phyloP scores from a whole-genome alignment of 495 filamentous ascomycete genomes.

The Penicillium parvum region DNA sequence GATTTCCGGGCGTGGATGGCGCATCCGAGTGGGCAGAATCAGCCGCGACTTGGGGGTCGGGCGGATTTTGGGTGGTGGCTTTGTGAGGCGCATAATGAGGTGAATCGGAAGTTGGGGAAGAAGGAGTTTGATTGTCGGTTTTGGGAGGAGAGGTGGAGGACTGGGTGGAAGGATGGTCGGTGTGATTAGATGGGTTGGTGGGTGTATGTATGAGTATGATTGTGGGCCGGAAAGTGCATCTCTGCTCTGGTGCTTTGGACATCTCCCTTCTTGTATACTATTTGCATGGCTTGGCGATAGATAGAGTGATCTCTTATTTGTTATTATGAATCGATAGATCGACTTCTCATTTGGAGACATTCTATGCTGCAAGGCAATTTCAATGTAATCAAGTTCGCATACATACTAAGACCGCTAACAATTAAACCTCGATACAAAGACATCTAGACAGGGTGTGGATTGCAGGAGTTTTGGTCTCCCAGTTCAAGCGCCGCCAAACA shows the following conservation, averaged over 20 bases:
- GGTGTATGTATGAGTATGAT: not conserved
- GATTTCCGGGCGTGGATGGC: constrained; percentile 84
- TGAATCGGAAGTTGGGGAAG: constrained; percentile 93
- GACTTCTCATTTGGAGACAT: too few species aligned
- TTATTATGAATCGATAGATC: too few species aligned
- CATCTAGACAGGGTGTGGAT: constrained; percentile 26
- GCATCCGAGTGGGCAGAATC: constrained; percentile 53
- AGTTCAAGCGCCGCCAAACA: constrained; percentile 23
- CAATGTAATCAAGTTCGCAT: constrained; percentile 21
- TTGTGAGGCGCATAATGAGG: constrained; percentile 96
- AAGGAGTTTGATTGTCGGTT: constrained; percentile 80
- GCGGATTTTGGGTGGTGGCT: constrained; percentile 87
- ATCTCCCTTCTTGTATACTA: not conserved
- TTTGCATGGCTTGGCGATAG: not conserved
- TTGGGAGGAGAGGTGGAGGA: constrained; percentile 94
- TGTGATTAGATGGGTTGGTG: constrained; percentile 35
- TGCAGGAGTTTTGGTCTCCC: constrained; percentile 21
- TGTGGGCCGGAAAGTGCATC: too few species aligned
- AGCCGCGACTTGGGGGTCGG: constrained; percentile 61
- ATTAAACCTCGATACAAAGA: constrained; percentile 31
- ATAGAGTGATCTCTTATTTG: not conserved
- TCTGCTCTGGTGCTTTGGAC: not conserved
- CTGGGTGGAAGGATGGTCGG: constrained; percentile 85
- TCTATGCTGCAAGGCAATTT: too few species aligned
- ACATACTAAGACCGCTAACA: constrained; percentile 32